phyloP scores from a whole-genome alignment of 2,329 filamentous ascomycete genomes.

The Aspergillus jensenii region DNA sequence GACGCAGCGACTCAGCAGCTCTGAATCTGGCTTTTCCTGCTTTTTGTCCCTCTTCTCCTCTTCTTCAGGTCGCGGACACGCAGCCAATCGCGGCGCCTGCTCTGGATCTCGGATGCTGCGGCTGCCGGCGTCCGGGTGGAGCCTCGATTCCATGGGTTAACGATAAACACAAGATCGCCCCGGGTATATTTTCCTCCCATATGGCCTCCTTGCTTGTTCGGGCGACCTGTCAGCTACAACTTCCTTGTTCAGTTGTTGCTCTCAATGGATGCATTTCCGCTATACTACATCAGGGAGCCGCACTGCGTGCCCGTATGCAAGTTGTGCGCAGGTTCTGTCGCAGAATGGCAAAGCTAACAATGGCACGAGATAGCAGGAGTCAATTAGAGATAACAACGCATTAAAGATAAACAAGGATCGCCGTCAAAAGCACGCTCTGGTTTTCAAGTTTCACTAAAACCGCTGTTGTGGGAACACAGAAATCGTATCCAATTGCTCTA shows the following conservation, averaged over 20 bases:
- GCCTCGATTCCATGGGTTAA: slow-evolving; percentile 2
- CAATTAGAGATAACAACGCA: neutral
- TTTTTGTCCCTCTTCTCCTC: neutral
- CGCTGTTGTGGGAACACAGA: slow-evolving; percentile 83
- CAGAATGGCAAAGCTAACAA: slow-evolving; percentile 2
- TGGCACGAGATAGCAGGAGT: neutral
- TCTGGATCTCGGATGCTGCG: slow-evolving; percentile 21
- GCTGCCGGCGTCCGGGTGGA: slow-evolving; percentile 20
- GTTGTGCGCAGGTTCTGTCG: slow-evolving; percentile 10
- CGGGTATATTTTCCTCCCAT: slow-evolving; percentile 12
- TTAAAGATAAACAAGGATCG: neutral
- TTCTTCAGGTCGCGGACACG: neutral
- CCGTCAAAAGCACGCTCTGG: neutral
- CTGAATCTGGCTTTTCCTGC: neutral
- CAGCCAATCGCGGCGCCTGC: neutral
- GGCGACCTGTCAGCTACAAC: slow-evolving; percentile 9
- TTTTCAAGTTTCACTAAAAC: slow-evolving; percentile 25
- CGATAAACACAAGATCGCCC: neutral
- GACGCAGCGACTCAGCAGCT: neutral
- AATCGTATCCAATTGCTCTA: slow-evolving; percentile 73
- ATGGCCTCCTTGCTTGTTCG: slow-evolving; percentile 9
- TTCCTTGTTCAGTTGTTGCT: slow-evolving; percentile 7
- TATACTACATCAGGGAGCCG: slow-evolving; percentile 18
- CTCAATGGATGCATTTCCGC: neutral
- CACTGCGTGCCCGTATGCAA: slow-evolving; percentile 14